Evolutionary conservation across 805 yeast genomes (phyloP).

Genomic region (Pichia kluyveri): DNA sequence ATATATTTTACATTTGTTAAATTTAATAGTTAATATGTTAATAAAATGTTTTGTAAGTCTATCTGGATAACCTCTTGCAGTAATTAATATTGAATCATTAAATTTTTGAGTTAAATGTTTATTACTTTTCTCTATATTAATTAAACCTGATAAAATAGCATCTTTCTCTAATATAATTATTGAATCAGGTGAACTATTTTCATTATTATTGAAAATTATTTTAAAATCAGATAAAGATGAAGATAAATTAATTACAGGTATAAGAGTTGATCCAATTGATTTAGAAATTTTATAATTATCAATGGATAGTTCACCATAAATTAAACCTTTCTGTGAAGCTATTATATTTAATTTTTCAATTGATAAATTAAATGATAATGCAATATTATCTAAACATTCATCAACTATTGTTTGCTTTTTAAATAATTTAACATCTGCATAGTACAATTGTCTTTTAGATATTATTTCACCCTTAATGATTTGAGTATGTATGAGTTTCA

Average conservation of each 20-base stretch:
- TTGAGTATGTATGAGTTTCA: constrained; percentile 15
- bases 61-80: constrained; percentile 68
- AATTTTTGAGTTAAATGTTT: neutral
- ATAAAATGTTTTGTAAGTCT: constrained; percentile 36
- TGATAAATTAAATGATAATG: constrained; percentile 29
- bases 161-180: constrained; percentile 45
- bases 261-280: constrained; percentile 18
- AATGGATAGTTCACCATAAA: constrained; percentile 27
- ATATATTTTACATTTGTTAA: constrained; percentile 25
- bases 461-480: constrained; percentile 13
- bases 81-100: constrained; percentile 23
- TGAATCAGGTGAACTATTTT: constrained; percentile 15
- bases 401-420: constrained; percentile 34
- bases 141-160: constrained; percentile 34
- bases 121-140: neutral
- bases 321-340: constrained; percentile 50
- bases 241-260: constrained; percentile 31
- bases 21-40: constrained; percentile 17
- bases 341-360: constrained; percentile 33
- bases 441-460: constrained; percentile 50
- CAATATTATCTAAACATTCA: constrained; percentile 29
- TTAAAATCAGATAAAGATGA: constrained; percentile 12
- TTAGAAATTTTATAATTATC: neutral
- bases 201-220: constrained; percentile 3
- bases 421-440: constrained; percentile 47